Evolutionary conservation across 192 early-diverging fungal species (phyloP), one percentile per base, ranked within the genome.

Genomic region (Geranomyces michiganensis): DNA sequence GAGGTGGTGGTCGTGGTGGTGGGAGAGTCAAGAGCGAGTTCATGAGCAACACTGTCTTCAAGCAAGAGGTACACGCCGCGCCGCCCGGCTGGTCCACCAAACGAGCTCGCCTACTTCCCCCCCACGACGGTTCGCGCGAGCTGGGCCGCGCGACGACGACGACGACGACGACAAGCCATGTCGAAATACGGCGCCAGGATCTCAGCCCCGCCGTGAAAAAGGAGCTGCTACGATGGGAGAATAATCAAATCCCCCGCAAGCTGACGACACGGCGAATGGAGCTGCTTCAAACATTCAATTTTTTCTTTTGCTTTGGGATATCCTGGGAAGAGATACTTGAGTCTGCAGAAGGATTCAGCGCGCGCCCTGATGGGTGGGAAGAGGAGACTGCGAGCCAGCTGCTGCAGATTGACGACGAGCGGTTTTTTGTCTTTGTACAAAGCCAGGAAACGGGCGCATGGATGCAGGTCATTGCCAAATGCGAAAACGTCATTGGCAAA

Each of bases 381-480:
- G 44, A 64, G n/a, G 44, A 41, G 14, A 64, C 36, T 22, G 62
- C 62, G 7, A 46, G 19, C 19, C n/a, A 17, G 14, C 21, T 64
- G 15, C 41, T 24, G 62, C 62, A 64, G 41, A 45, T 64, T n/a
- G 62, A 64, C 43, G 62, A 64, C 44, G 21, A 41, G 43, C 33
- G 62, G 7, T 64, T 64, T 36, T 64, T 64, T 45, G 43, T 64
- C 41, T 64, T 64, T 64, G 62, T 64, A 14, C 62, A 64, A 21
- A 24, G n/a, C 43, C 41, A 45, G 27, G 44, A 64, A 29, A 64
- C 62, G 62, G 43, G 41, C 41, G 62, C 62, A 12, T 64, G 62
- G 62, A 64, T 64, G 62, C 62, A 64, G 43, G 62, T 64, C 43
- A n/a, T 64, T 41, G 62, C 62, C 3, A 64, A 64, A 43, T 31